A percentile compares a stretch with the other conserved stretches of the same genome.
Conservation (phyloP, 495 filamentous ascomycete species). For the Mycothermus thermophilus region DNA sequence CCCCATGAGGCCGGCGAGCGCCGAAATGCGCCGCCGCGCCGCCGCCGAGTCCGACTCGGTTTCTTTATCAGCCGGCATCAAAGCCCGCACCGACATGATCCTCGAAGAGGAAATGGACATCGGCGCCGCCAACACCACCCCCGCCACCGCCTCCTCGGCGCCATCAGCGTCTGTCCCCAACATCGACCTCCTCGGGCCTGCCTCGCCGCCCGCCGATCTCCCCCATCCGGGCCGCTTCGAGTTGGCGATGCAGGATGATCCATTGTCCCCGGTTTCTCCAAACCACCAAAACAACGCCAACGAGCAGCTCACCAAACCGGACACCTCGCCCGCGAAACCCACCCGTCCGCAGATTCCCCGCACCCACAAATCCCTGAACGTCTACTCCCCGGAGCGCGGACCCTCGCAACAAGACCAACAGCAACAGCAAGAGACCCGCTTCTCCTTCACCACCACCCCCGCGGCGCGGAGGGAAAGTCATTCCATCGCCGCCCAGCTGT, state of each 20-base stretch:
- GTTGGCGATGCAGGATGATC: constrained; percentile 29
- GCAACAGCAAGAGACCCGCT: constrained; percentile 23
- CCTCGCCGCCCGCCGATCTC: constrained; percentile 44
- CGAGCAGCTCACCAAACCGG: background rate
- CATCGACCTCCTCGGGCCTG: constrained; percentile 60
- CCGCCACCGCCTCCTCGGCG: constrained; percentile 34
- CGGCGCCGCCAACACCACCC: constrained; percentile 18
- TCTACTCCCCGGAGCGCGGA: constrained; percentile 28
- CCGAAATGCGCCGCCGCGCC: constrained; percentile 54
- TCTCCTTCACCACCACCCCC: constrained; percentile 29
- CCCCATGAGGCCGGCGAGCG: constrained; percentile 68
- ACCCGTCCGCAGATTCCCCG: constrained; percentile 8
- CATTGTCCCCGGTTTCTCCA: background rate
- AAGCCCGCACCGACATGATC: constrained; percentile 4
- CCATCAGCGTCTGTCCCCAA: constrained; percentile 12
- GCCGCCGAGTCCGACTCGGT: constrained; percentile 23
- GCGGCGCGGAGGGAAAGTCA: constrained; percentile 22
- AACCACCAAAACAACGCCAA: background rate
- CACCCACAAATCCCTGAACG: constrained; percentile 25
- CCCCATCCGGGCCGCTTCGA: constrained; percentile 82
- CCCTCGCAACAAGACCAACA: background rate
- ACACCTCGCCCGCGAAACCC: constrained; percentile 3
- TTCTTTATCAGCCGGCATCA: background rate
- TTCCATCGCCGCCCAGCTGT: constrained; percentile 32
- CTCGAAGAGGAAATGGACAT: constrained; percentile 21